Evolutionary conservation across 2,329 filamentous ascomycete species (phyloP).

Genomic region (Calonectria ilicicola): DNA sequence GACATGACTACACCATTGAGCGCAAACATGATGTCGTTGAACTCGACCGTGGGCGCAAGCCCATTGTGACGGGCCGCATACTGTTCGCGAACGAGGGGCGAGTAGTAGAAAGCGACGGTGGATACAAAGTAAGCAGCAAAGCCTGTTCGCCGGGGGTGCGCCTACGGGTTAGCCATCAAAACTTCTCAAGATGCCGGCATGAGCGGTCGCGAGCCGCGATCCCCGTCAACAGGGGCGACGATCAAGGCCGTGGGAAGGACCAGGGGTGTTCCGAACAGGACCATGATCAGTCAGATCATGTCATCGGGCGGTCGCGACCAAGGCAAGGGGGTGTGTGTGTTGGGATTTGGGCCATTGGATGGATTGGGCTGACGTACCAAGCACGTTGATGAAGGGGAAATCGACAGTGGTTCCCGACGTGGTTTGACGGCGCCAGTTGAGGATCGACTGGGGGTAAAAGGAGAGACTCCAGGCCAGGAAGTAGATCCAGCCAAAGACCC

Average conservation of each 20-base stretch:
- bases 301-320: slow-evolving; percentile 17
- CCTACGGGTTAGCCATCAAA: slow-evolving; percentile 31
- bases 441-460: slow-evolving; percentile 91
- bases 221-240: slow-evolving; percentile 24
- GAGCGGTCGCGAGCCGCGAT: slow-evolving; percentile 6
- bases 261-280: slow-evolving; percentile 22
- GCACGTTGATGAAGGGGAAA: slow-evolving; percentile 81
- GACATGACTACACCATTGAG: slow-evolving; percentile 82
- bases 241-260: slow-evolving; percentile 26
- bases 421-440: slow-evolving; percentile 81
- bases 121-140: slow-evolving; percentile 83
- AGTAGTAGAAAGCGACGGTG: slow-evolving; percentile 82
- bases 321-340: slow-evolving; percentile 11
- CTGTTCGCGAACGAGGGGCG: slow-evolving; percentile 79
- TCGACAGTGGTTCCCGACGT: slow-evolving; percentile 89
- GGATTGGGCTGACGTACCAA: slow-evolving; percentile 57
- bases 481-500: slow-evolving; percentile 81
- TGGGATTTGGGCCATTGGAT: slow-evolving; percentile 12
- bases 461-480: slow-evolving; percentile 84
- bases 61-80: slow-evolving; percentile 85
- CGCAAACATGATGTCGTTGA: slow-evolving; percentile 93
- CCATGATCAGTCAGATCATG: slow-evolving; percentile 21
- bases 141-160: slow-evolving; percentile 54
- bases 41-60: slow-evolving; percentile 83
- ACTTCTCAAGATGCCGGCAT: not conserved